Evolutionary conservation across 305 asterid species (phyloP), one percentile per base, ranked within the genome.

Genomic region (Euphrasia arctica): DNA sequence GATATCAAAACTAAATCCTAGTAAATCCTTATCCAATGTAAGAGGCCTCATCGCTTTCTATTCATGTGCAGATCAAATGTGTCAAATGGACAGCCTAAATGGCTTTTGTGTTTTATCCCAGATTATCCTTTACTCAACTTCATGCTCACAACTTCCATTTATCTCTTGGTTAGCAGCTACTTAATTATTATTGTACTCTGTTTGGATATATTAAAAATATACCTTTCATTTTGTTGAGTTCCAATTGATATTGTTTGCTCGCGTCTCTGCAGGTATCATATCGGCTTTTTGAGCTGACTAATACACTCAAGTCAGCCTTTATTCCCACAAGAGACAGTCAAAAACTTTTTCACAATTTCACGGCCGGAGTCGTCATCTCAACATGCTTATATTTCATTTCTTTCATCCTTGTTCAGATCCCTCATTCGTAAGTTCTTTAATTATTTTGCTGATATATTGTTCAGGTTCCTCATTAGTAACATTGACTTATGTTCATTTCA

Each of bases 11-110:
- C 7, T 34, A 6, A 34, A 8, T 34, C 41, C 41, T 0, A 1
- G 11, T 8, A 3, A 39, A 39, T 7, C 9, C 43, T 39, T 9
- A 39, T 39, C 43, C 11, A 39, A 39, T 39, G 0, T 39, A 41
- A 66, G 31, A 41, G 43, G 50, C 52, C 60, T 72, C 64, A 68
- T 54, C 4, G 13, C 62, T 58, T 54, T 64, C 72, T 29, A 39
- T 52, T 70, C 11, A 62, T 59, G 29, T 50, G 82, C 95, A 93
- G 98, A 75, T 82, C 98, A 79, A 88, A 90, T 73, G 67, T 64
- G 69, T 89, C 97, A 28, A 88, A 93, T 79, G 98, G 97, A 70
- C 98, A 93, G 79, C 97, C 98, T 41, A 93, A 93, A 76, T 90
- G 97, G 98, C 83, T 93, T 34, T 97, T 93, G 49, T 86, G 75